Evolutionary conservation across 805 yeast genomes (phyloP).

Genomic region (Blastobotrys chiropterorum): DNA sequence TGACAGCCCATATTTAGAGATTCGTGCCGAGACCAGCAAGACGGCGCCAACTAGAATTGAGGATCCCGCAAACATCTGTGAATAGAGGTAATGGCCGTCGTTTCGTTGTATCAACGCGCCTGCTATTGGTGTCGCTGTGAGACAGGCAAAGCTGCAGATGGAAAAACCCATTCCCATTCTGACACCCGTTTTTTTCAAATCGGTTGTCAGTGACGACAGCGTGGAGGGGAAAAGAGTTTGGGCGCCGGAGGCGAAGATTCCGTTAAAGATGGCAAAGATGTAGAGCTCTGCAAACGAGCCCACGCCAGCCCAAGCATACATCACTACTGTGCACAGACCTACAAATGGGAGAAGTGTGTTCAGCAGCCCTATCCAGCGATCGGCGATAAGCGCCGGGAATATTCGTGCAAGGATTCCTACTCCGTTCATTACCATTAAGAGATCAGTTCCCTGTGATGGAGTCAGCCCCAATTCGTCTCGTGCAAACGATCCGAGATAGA

Average conservation of each 20-base stretch:
- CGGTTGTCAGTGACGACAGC: slow-evolving; percentile 25
- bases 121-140: slow-evolving; percentile 29
- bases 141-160: slow-evolving; percentile 44
- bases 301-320: slow-evolving; percentile 34
- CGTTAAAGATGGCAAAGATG: slow-evolving; percentile 26
- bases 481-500: slow-evolving; percentile 31
- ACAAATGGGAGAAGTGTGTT: slow-evolving; percentile 34
- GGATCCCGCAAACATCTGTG: slow-evolving; percentile 18
- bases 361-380: slow-evolving; percentile 38
- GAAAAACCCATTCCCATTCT: slow-evolving; percentile 59
- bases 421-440: slow-evolving; percentile 32
- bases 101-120: slow-evolving; percentile 21
- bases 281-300: slow-evolving; percentile 27
- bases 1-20: neutral
- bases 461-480: slow-evolving; percentile 17
- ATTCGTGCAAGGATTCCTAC: slow-evolving; percentile 46
- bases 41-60: neutral
- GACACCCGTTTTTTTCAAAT: slow-evolving; percentile 25
- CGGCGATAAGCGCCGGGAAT: slow-evolving; percentile 42
- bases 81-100: slow-evolving; percentile 18
- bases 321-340: slow-evolving; percentile 27
- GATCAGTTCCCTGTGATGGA: slow-evolving; percentile 20
- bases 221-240: slow-evolving; percentile 31
- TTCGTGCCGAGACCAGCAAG: neutral
- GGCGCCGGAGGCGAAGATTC: slow-evolving; percentile 30